These are phyloP conservation scores for Oxalis stricta DNA, from an alignment of 441 rosid species.

Conservation along the genomic window DNA sequence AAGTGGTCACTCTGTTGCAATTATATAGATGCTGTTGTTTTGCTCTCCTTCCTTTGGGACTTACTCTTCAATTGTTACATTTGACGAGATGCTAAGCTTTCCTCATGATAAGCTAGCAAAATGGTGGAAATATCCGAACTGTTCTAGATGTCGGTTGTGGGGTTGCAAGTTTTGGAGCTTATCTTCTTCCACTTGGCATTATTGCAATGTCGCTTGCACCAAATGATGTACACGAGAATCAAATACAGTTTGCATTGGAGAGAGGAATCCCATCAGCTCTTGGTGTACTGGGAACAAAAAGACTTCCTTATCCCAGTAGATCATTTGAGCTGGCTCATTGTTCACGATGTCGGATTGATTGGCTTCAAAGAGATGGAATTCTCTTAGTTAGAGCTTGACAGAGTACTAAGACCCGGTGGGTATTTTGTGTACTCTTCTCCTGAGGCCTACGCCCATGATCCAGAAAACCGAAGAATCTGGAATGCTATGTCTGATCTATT, in stretches of 20 bases:
- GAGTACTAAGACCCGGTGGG: conserved; percentile 90
- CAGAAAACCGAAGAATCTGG: conserved; percentile 70
- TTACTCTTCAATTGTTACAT: conserved; percentile 13
- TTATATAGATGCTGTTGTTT: neutral
- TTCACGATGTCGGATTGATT: conserved; percentile 89
- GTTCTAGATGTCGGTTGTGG: conserved; percentile 98
- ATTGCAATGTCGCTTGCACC: conserved; percentile 93
- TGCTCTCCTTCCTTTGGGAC: conserved; percentile 13
- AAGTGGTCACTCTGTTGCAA: neutral
- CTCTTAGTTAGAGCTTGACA: conserved; percentile 81
- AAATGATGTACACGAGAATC: conserved; percentile 93
- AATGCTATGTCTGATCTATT: conserved; percentile 70
- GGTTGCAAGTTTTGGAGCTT: conserved; percentile 94
- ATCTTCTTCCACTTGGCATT: conserved; percentile 69
- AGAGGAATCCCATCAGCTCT: conserved; percentile 90
- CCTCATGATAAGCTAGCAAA: conserved; percentile 72
- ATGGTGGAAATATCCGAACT: conserved; percentile 60
- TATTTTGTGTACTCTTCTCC: conserved; percentile 93
- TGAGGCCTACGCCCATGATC: conserved; percentile 86
- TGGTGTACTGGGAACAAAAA: conserved; percentile 90
- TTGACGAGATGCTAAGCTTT: conserved; percentile 76
- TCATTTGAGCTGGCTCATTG: conserved; percentile 94
- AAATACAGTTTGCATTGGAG: conserved; percentile 89
- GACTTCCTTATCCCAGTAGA: conserved; percentile 93
- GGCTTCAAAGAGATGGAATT: conserved; percentile 94